A percentile compares a stretch with the other conserved stretches of the same genome.
phyloP scores from a whole-genome alignment of 306 rosid species.

The Alnus rubra region DNA sequence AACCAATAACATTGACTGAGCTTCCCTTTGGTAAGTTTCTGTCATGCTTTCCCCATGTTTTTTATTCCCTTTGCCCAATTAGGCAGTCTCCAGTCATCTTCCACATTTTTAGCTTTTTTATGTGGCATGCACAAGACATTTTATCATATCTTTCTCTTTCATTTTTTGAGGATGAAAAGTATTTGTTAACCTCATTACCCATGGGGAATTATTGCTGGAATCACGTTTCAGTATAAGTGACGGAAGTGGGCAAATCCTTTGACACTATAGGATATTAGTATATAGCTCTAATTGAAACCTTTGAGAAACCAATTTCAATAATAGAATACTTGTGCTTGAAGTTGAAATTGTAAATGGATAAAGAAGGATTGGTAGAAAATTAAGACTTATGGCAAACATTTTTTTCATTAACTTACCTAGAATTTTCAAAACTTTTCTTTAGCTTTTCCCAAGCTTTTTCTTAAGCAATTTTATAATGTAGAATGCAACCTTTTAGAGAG shows the following conservation, averaged over 20 bases:
- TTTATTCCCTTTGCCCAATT: conserved; percentile 11
- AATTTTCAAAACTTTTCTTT: not conserved
- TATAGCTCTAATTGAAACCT: too few relatives aligned
- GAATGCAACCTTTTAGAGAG: not conserved
- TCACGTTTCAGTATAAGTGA: not conserved
- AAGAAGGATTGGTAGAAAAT: not conserved
- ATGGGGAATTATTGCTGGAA: not conserved
- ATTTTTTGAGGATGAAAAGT: not conserved
- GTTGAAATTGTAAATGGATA: not conserved
- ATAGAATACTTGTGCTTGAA: not conserved
- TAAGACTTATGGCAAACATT: not conserved
- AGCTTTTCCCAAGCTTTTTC: not conserved
- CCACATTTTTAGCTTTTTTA: conserved; percentile 13
- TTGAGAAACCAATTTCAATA: not conserved
- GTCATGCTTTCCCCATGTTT: conserved; percentile 17
- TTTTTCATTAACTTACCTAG: not conserved
- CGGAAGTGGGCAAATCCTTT: not conserved
- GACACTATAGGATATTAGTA: not conserved
- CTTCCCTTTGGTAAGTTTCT: conserved; percentile 90
- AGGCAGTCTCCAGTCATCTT: conserved; percentile 18
- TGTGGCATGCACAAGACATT: not conserved
- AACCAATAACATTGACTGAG: conserved; percentile 78
- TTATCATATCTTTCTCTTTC: not conserved
- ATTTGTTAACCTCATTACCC: not conserved
- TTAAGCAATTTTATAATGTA: not conserved